Evolutionary conservation across 208 protist species (phyloP), one percentile per base, ranked within the genome.

Genomic region (Crithidia acanthocephali): DNA sequence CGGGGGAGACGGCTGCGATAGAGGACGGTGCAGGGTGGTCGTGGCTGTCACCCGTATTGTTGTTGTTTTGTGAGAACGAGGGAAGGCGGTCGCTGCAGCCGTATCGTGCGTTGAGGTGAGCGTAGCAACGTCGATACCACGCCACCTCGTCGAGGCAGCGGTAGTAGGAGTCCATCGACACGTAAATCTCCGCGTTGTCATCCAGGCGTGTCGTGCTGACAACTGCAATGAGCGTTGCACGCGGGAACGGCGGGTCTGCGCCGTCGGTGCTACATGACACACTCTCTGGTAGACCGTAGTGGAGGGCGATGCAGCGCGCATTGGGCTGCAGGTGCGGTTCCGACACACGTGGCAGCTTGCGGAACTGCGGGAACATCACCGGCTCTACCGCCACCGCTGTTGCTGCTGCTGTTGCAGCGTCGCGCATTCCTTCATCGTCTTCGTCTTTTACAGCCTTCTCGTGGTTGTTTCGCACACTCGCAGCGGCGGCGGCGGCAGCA

Each of bases 101-200:
- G 51, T n/a, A 76, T 16, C 56, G 47, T 7, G 22, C 50, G 64
- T 74, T 68, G 1, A 70, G 18, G 27, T 55, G 44, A 13, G 74
- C 67, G 70, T 89, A 92, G 42, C 74, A 73, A 23, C 75, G 74
- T 25, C 82, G 65, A 57, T 95, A 91, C 88, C 90, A 95, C 27
- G 72, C 45, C 13, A 60, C 75, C 68, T 95, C 90, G 56, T 95
- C 88, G 1, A 95, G 74, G 65, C 90, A 95, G 57, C 90, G 83
- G 63, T 87, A 76, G 72, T 95, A 95, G 9, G 90, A 95, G 58
- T 83, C 86, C 20, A 95, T 72, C 6, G 79, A 91, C 1, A 95
- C 72, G 30, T 83, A 81, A 7, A 95, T 77, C 20, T 83, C 69
- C 22, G 68, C 79, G 22, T 80, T 72, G 22, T 84, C 76, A 25